Evolutionary conservation across 208 protist genomes (phyloP).

Genomic region (Acanthamoeba triangularis): DNA sequence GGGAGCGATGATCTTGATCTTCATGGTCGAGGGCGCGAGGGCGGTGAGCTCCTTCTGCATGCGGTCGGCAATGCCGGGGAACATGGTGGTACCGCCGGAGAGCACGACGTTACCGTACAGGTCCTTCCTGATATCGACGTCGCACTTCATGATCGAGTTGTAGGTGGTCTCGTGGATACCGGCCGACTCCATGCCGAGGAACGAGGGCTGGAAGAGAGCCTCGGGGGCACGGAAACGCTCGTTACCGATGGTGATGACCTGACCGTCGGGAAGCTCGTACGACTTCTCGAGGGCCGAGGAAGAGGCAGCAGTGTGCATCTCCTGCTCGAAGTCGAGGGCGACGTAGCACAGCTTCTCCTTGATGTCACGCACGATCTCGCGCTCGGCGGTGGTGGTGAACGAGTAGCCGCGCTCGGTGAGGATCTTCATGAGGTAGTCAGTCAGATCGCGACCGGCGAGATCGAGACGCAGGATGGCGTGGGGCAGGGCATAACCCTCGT

Average conservation of each 20-base stretch:
- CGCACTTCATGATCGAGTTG: conserved; percentile 98
- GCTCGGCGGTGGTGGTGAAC: conserved; percentile 97
- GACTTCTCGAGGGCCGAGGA: conserved; percentile 87
- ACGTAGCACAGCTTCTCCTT: conserved; percentile 87
- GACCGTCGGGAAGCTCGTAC: conserved; percentile 95
- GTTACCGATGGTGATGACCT: conserved; percentile 91
- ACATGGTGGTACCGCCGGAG: conserved; percentile 97
- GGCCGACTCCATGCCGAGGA: conserved; percentile 96
- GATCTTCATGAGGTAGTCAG: conserved; percentile 96
- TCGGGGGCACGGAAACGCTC: conserved; percentile 96
- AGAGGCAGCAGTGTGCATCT: conserved; percentile 93
- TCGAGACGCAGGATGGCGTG: conserved; percentile 93
- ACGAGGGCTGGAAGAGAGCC: conserved; percentile 97
- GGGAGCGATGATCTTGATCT: conserved; percentile 90
- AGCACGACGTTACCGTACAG: conserved; percentile 98
- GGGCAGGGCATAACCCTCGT: conserved; percentile 97
- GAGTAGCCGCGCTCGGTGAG: conserved; percentile 97
- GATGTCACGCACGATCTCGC: conserved; percentile 98
- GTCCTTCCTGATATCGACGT: conserved; percentile 97
- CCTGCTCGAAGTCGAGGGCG: conserved; percentile 96
- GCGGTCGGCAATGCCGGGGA: conserved; percentile 95
- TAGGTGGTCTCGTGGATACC: conserved; percentile 98
- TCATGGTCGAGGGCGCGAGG: conserved; percentile 96
- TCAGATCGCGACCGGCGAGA: conserved; percentile 94
- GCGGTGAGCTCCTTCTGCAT: conserved; percentile 97